A percentile compares a stretch with the other conserved stretches of the same genome.
These are phyloP conservation scores for Stemphylium lycopersici DNA, from an alignment of 2,329 filamentous ascomycete genomes.

Conservation along the genomic window DNA sequence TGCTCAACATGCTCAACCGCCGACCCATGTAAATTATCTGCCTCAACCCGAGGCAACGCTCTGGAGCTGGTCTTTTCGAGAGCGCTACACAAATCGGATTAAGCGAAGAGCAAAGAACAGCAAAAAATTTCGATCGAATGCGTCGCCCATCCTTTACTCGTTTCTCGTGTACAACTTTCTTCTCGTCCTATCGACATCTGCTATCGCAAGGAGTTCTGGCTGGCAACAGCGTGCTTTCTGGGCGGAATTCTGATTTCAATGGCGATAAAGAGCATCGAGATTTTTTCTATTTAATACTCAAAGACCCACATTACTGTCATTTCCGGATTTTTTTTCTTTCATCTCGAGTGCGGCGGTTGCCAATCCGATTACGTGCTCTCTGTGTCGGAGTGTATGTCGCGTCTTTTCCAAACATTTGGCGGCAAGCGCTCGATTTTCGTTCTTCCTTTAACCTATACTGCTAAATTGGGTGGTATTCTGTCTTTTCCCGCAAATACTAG, in stretches of 20 bases:
- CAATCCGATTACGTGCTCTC: neutral
- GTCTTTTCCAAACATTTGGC: constrained; percentile 20
- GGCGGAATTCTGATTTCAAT: constrained; percentile 29
- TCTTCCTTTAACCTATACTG: constrained; percentile 18
- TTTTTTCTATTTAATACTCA: constrained; percentile 19
- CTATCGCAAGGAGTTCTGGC: constrained; percentile 23
- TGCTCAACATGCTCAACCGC: constrained; percentile 52
- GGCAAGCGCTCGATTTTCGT: constrained; percentile 27
- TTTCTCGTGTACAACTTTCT: constrained; percentile 32
- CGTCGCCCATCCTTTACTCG: constrained; percentile 14
- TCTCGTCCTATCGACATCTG: constrained; percentile 19
- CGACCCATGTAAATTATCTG: constrained; percentile 41
- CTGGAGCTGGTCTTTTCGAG: constrained; percentile 40
- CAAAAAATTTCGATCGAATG: constrained; percentile 4
- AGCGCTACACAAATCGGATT: constrained; percentile 23
- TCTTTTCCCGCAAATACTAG: constrained; percentile 33
- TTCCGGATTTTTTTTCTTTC: constrained; percentile 3
- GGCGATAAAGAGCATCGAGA: constrained; percentile 27
- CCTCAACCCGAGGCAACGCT: constrained; percentile 18
- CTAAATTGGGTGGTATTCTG: constrained; percentile 33
- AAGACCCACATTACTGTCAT: constrained; percentile 9
- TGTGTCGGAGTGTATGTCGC: neutral
- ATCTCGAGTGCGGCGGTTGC: constrained; percentile 5
- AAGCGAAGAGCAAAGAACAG: constrained; percentile 15
- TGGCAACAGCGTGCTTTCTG: constrained; percentile 29